phyloP scores from a whole-genome alignment of 257 asterid species.

The Rhazya stricta region DNA sequence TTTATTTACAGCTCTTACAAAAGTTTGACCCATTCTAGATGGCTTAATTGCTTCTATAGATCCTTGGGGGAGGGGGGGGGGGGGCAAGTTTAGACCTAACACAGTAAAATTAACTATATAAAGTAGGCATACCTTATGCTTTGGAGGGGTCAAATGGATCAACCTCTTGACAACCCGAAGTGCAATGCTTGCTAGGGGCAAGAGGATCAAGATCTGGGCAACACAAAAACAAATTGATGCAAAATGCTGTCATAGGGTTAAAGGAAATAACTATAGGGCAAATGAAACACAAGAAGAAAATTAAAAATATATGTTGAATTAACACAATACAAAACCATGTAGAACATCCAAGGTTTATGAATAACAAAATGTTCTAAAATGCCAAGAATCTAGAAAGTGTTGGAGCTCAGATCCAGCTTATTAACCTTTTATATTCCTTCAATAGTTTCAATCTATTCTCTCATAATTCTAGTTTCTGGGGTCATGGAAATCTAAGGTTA shows the following conservation, averaged over 20 bases:
- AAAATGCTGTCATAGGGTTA: not conserved
- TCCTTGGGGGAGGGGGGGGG: too few relatives aligned
- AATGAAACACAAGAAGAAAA: not conserved
- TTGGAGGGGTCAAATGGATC: constrained; percentile 79
- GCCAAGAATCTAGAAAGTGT: not conserved
- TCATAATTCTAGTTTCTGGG: not conserved
- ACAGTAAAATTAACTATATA: constrained; percentile 14
- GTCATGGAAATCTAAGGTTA: not conserved
- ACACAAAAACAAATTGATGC: not conserved
- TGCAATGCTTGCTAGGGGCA: constrained; percentile 90
- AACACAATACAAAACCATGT: not conserved
- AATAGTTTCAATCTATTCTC: not conserved
- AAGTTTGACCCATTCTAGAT: not conserved
- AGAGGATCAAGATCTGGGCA: constrained; percentile 71
- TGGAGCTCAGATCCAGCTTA: not conserved
- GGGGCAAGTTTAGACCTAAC: too few relatives aligned
- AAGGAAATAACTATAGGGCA: not conserved
- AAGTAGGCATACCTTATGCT: constrained; percentile 57
- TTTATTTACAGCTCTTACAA: not conserved
- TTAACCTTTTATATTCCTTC: not conserved
- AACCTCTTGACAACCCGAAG: constrained; percentile 68
- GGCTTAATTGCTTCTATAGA: not conserved
- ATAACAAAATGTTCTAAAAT: not conserved
- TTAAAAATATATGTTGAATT: not conserved
- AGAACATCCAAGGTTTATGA: not conserved